Evolutionary conservation across 495 filamentous ascomycete genomes (phyloP).

Genomic region (Hypoxylon cercidicola): DNA sequence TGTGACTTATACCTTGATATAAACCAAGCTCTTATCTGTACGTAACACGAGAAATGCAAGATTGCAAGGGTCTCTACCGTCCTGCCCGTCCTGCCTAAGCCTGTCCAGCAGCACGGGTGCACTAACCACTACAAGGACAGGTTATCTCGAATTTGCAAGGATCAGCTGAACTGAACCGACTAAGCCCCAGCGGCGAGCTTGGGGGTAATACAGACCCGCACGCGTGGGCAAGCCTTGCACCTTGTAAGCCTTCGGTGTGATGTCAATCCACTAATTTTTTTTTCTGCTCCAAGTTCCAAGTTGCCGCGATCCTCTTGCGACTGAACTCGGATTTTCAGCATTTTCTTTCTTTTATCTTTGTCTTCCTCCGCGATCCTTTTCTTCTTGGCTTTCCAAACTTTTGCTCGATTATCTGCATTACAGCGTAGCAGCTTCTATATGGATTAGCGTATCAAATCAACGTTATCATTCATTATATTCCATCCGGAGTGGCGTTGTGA

Average conservation of each 20-base stretch:
- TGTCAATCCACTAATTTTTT: conserved; percentile 30
- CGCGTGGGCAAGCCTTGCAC: too few species aligned
- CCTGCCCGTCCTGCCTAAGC: conserved; percentile 14
- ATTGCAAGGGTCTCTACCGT: conserved; percentile 15
- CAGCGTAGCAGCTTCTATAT: conserved; percentile 1
- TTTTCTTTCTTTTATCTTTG: background rate
- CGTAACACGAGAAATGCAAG: conserved; percentile 5
- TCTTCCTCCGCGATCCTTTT: background rate
- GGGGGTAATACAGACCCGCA: too few species aligned
- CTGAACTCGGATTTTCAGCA: conserved; percentile 2
- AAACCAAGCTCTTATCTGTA: conserved; percentile 30
- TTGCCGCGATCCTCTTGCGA: conserved; percentile 21
- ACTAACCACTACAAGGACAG: conserved; percentile 24
- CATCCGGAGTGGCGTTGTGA: conserved; percentile 5
- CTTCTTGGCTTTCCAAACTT: background rate
- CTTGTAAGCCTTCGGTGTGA: conserved; percentile 19
- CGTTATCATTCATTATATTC: background rate
- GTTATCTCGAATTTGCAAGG: conserved; percentile 27
- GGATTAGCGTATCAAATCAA: conserved; percentile 7
- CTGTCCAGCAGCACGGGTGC: conserved; percentile 25
- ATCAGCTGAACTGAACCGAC: background rate
- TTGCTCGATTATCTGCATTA: background rate
- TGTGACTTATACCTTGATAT: too few species aligned
- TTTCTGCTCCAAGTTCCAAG: background rate
- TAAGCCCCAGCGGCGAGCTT: background rate